Evolutionary conservation across 768 basidiomycete species (phyloP), one percentile per base, ranked within the genome.

Genomic region (Botryobasidium botryosum): DNA sequence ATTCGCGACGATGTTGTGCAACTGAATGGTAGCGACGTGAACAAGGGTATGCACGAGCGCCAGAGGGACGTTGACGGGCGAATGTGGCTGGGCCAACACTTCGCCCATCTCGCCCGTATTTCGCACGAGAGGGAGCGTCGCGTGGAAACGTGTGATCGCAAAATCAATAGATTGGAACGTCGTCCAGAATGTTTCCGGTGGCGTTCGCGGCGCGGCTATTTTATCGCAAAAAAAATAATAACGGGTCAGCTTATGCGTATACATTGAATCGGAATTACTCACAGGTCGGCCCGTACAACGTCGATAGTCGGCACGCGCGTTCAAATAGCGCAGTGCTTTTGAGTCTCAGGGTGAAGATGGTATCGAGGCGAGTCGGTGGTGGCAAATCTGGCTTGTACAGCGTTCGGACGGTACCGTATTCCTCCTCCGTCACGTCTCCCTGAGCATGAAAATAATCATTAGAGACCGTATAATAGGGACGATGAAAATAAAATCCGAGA

Each of bases 11-110:
- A 31, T 12, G 29, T 50, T 28, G 21, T 50, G 45, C 21, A 50
- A 32, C n/a, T 17, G n/a, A 5, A 50, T 40, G 3, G 40, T 51
- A 2, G 49, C 49, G 18, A 36, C 29, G 27, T 40, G 33, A 8
- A 39, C 46, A 6, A 50, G 40, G 6, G 49, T 50, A 23, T 49
- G 46, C 21, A 50, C 40, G 35, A 41, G 27, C 1, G 43, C 49
- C 12, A 50, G 35, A n/a, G 38, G 48, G 18, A 33, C 25, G 39
- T 50, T 50, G 26, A 50, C 35, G 10, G 49, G 39, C 7, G 38
- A 48, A 7, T 24, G 10, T 6, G 47, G 32, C 13, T 29, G 12
- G 20, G 39, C 35, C 6, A 40, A 29, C 20, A 50, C 43, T 35
- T 50, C 48, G 10, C 49, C 49, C 32, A 35, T 37, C 10, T 29